phyloP scores from a whole-genome alignment of 768 basidiomycete genomes.

The Udeniomyces megalosporus region DNA sequence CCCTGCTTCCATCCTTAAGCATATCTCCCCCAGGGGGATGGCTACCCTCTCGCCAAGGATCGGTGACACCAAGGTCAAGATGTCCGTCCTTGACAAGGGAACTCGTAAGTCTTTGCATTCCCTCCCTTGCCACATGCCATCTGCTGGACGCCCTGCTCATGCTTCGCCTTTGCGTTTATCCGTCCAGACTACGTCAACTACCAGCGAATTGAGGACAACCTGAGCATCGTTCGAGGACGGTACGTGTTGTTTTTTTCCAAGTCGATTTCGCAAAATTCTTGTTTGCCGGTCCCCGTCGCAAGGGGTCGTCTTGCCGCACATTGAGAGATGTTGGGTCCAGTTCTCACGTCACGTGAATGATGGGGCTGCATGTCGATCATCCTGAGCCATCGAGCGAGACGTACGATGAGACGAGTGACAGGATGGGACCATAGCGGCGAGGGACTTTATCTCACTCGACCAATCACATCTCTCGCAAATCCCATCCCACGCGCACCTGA shows the following conservation, averaged over 20 bases:
- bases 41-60: slow-evolving; percentile 66
- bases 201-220: slow-evolving; percentile 93
- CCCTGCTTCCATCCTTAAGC: slow-evolving; percentile 4
- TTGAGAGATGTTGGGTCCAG: too few relatives aligned
- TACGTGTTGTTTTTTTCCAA: slow-evolving; percentile 7
- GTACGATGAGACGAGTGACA: too few relatives aligned
- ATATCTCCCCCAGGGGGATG: slow-evolving; percentile 34
- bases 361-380: too few relatives aligned
- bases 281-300: not conserved
- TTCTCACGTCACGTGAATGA: too few relatives aligned
- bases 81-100: slow-evolving; percentile 55
- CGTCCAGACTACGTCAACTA: slow-evolving; percentile 60
- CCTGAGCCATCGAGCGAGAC: too few relatives aligned
- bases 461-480: not conserved
- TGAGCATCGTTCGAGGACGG: slow-evolving; percentile 18
- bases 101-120: slow-evolving; percentile 2
- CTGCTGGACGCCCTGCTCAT: too few relatives aligned
- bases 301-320: too few relatives aligned
- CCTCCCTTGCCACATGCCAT: not conserved
- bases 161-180: not conserved
- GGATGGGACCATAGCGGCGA: too few relatives aligned
- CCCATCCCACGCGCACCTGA: not conserved
- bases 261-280: not conserved
- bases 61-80: slow-evolving; percentile 75
- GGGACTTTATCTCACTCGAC: too few relatives aligned